Evolutionary conservation across 202 grass and related monocot genomes (phyloP).

Genomic region (Eragrostis tef): DNA sequence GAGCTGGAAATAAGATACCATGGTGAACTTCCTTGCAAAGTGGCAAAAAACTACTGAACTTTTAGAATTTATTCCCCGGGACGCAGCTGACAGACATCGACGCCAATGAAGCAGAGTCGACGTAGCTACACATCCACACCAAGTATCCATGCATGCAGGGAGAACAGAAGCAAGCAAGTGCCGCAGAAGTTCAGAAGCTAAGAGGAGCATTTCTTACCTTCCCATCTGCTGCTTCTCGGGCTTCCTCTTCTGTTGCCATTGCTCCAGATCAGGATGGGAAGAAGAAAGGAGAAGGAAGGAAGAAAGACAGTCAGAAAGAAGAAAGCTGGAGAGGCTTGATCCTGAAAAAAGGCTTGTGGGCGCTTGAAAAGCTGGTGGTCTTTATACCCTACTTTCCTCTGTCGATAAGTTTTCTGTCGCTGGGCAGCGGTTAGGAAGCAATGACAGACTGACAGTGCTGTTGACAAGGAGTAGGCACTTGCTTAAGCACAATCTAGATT

Average conservation of each 20-base stretch:
- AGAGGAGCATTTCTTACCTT: conserved; percentile 47
- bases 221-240: conserved; percentile 46
- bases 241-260: conserved; percentile 53
- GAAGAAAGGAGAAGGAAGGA: conserved; percentile 22
- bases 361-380: conserved; percentile 57
- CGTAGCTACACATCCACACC: conserved; percentile 4
- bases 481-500: conserved; percentile 37
- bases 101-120: conserved; percentile 6
- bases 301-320: conserved; percentile 32
- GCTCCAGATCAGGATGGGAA: conserved; percentile 54
- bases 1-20: background rate
- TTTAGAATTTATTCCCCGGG: conserved; percentile 1
- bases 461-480: conserved; percentile 47
- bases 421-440: conserved; percentile 47
- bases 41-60: background rate
- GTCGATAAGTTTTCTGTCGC: conserved; percentile 57
- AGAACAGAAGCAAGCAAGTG: conserved; percentile 45
- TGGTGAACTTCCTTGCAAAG: conserved; percentile 23
- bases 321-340: conserved; percentile 38
- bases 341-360: conserved; percentile 43
- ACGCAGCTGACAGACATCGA: conserved; percentile 26
- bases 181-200: conserved; percentile 31
- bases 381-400: conserved; percentile 57
- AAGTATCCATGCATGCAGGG: conserved; percentile 45
- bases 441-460: conserved; percentile 54